Conservation (phyloP, 345 rosid genomes). For the Bruguiera parviflora region DNA sequence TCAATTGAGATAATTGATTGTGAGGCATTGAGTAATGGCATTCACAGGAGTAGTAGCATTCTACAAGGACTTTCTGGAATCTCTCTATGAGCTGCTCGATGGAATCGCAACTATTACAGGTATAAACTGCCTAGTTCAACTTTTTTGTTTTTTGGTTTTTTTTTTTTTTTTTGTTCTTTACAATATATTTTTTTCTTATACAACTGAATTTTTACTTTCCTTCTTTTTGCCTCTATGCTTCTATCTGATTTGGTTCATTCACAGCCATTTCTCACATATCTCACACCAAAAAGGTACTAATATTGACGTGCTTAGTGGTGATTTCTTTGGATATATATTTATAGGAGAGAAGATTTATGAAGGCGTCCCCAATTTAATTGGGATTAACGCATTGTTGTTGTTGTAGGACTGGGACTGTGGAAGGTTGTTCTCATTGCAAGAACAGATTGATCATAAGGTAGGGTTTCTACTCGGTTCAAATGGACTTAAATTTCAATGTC, state of each 20-base stretch:
- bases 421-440: constrained; percentile 60
- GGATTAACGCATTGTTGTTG: neutral
- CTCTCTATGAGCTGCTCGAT: constrained; percentile 48
- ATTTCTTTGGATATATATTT: neutral
- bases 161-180: too few species aligned
- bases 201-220: too few species aligned
- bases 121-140: too few species aligned
- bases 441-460: constrained; percentile 74
- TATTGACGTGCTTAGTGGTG: neutral
- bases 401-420: constrained; percentile 59
- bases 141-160: too few species aligned
- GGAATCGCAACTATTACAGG: constrained; percentile 46
- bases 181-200: too few species aligned
- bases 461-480: too few species aligned
- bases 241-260: too few species aligned
- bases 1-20: neutral
- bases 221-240: too few species aligned
- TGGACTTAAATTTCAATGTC: too few species aligned
- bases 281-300: constrained; percentile 56
- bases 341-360: too few species aligned
- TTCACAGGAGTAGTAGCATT: constrained; percentile 53
- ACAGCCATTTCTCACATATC: constrained; percentile 59
- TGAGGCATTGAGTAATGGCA: neutral
- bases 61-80: constrained; percentile 70
- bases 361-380: too few species aligned